These are phyloP conservation scores for Xylariales sp. DNA, from an alignment of 2,329 filamentous ascomycete species.

Conservation along the genomic window DNA sequence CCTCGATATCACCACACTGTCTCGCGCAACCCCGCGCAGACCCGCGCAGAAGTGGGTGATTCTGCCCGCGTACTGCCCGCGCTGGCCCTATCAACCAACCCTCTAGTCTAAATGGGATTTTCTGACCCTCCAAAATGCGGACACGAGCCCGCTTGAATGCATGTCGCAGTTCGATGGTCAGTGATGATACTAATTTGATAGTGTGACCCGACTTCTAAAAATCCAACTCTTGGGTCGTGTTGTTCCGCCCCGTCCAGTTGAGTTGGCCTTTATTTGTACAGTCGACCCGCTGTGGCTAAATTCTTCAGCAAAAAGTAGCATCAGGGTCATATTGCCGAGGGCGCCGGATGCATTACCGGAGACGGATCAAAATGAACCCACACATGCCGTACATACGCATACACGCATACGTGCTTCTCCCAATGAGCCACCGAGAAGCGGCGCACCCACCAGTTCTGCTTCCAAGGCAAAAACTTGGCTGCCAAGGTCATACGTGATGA, in stretches of 20 bases:
- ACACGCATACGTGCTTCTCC: background rate
- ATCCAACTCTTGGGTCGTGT: constrained; percentile 3
- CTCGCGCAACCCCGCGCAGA: constrained; percentile 35
- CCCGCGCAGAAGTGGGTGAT: no score
- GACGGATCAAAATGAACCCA: constrained; percentile 3
- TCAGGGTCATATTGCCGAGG: constrained; percentile 25
- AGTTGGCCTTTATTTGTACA: constrained; percentile 12
- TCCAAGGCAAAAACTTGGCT: constrained; percentile 18
- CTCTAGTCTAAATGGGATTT: constrained; percentile 10
- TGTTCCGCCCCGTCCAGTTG: background rate
- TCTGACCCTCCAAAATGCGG: constrained; percentile 28
- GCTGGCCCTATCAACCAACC: background rate
- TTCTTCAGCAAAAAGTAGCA: constrained; percentile 16
- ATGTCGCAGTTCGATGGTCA: constrained; percentile 37
- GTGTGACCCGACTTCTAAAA: constrained; percentile 1
- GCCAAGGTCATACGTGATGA: constrained; percentile 15
- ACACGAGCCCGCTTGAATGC: constrained; percentile 38
- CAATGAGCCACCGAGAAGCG: constrained; percentile 8
- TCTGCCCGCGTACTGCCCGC: no score
- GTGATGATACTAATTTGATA: constrained; percentile 18
- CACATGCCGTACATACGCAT: constrained; percentile 19
- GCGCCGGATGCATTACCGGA: constrained; percentile 20
- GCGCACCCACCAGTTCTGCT: constrained; percentile 19
- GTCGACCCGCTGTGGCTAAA: constrained; percentile 20
- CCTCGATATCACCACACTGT: constrained; percentile 29